These are phyloP conservation scores for Rhodotorula sp. DNA, from an alignment of 1,284 basidiomycete species.

Conservation along the genomic window DNA sequence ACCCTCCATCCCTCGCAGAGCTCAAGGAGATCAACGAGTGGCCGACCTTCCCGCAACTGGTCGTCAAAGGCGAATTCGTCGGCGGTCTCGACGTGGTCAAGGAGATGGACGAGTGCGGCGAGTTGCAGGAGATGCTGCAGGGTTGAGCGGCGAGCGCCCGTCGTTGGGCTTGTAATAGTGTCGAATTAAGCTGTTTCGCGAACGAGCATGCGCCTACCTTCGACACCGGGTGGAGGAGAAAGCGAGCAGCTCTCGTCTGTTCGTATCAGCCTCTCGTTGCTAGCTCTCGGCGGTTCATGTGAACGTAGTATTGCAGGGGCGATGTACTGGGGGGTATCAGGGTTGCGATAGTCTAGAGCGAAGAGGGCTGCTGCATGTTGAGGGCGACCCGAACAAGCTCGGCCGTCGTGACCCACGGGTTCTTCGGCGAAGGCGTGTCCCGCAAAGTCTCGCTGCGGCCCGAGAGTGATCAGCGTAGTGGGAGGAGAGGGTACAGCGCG, in stretches of 20 bases:
- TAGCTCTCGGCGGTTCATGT: too few species aligned
- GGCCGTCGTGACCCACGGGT: slow-evolving; percentile 31
- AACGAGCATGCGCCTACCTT: too few species aligned
- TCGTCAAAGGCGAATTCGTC: slow-evolving; percentile 68
- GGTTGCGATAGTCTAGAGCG: background rate
- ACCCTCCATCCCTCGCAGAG: slow-evolving; percentile 44
- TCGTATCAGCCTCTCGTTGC: too few species aligned
- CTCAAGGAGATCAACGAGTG: slow-evolving; percentile 63
- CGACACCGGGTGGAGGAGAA: too few species aligned
- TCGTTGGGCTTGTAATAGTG: background rate
- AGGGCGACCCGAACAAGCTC: slow-evolving; percentile 12
- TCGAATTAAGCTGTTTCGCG: too few species aligned
- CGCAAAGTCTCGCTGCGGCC: slow-evolving; percentile 21
- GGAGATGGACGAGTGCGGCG: slow-evolving; percentile 56
- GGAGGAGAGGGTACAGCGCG: background rate
- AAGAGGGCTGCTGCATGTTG: slow-evolving; percentile 12
- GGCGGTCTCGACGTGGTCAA: slow-evolving; percentile 59
- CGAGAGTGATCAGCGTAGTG: background rate
- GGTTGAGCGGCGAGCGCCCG: background rate
- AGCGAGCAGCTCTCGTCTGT: too few species aligned
- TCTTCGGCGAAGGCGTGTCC: slow-evolving; percentile 33
- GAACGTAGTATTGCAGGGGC: too few species aligned
- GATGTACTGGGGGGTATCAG: too few species aligned
- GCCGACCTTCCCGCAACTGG: slow-evolving; percentile 67
- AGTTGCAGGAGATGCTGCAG: slow-evolving; percentile 62